These are phyloP conservation scores for Xylaria sp. DNA, from an alignment of 2,329 filamentous ascomycete genomes.

Conservation along the genomic window DNA sequence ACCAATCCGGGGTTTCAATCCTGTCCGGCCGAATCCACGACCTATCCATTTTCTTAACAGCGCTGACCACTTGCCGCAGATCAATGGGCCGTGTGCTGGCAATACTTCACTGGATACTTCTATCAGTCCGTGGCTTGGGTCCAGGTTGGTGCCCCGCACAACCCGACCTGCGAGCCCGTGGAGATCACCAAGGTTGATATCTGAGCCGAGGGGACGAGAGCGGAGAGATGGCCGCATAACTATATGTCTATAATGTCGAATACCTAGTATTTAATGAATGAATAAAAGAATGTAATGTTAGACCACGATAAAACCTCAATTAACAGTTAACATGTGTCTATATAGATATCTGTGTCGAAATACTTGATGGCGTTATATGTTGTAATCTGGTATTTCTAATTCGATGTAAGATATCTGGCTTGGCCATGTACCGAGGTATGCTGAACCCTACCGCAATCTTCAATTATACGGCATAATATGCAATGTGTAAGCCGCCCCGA, in stretches of 20 bases:
- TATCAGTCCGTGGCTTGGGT: conserved; percentile 52
- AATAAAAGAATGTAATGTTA: neutral
- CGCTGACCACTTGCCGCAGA: conserved; percentile 34
- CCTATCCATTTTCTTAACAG: neutral
- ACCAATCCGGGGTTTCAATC: neutral
- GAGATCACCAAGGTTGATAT: conserved; percentile 45
- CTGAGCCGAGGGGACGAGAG: conserved; percentile 3
- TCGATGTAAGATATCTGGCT: neutral
- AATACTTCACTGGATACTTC: conserved; percentile 50
- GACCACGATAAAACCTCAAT: neutral
- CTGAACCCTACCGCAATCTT: neutral
- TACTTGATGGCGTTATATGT: conserved; percentile 16
- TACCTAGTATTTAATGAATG: conserved; percentile 27
- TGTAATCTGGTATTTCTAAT: conserved; percentile 7
- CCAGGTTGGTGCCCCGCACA: conserved; percentile 46
- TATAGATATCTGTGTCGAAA: conserved; percentile 12
- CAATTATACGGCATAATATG: conserved; percentile 4
- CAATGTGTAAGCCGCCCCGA: neutral
- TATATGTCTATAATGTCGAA: conserved; percentile 6
- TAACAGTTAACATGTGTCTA: neutral
- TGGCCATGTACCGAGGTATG: neutral
- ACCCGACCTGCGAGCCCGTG: conserved; percentile 52
- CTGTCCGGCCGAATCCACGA: neutral
- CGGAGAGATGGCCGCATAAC: neutral
- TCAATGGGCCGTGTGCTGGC: conserved; percentile 53